These are phyloP conservation scores for Rhodotorula taiwanensis DNA, from an alignment of 768 basidiomycete genomes.

Conservation along the genomic window DNA sequence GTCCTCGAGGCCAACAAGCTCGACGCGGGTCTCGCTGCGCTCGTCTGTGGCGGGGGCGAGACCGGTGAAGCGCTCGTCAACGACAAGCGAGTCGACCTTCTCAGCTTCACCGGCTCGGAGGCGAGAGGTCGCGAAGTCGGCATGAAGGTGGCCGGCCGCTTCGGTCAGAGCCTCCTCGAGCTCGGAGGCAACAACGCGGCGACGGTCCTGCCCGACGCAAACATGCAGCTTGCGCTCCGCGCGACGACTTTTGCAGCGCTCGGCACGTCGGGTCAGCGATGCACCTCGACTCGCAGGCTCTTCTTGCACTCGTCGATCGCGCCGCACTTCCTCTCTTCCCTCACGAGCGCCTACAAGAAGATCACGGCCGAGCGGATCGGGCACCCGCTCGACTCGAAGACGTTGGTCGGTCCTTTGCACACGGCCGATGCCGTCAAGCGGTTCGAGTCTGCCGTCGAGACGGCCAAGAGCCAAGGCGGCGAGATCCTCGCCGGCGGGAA, in stretches of 20 bases:
- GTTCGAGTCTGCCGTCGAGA: slow-evolving; percentile 6
- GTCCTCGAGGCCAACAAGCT: slow-evolving; percentile 77
- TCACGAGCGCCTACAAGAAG: slow-evolving; percentile 65
- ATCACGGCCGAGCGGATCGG: slow-evolving; percentile 55
- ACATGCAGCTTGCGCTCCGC: slow-evolving; percentile 78
- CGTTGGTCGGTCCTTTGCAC: slow-evolving; percentile 83
- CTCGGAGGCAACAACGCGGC: slow-evolving; percentile 94
- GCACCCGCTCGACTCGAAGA: slow-evolving; percentile 69
- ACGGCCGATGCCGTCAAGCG: slow-evolving; percentile 49
- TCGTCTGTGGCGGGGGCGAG: slow-evolving; percentile 76
- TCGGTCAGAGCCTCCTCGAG: slow-evolving; percentile 79
- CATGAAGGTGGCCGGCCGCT: slow-evolving; percentile 74
- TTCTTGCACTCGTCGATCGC: slow-evolving; percentile 80
- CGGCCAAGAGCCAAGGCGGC: slow-evolving; percentile 59
- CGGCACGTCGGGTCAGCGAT: slow-evolving; percentile 61
- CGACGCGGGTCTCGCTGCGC: slow-evolving; percentile 72
- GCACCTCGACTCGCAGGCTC: slow-evolving; percentile 85
- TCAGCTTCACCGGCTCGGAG: slow-evolving; percentile 94
- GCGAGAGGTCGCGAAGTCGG: slow-evolving; percentile 78
- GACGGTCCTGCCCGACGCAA: slow-evolving; percentile 88
- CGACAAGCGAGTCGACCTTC: slow-evolving; percentile 68
- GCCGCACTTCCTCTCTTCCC: slow-evolving; percentile 62
- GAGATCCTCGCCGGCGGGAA: slow-evolving; percentile 70
- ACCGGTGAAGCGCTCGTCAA: slow-evolving; percentile 71
- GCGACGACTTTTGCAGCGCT: slow-evolving; percentile 90